Base-by-base conservation (phyloP, 306 rosid species). In the Prunus armeniaca region DNA sequence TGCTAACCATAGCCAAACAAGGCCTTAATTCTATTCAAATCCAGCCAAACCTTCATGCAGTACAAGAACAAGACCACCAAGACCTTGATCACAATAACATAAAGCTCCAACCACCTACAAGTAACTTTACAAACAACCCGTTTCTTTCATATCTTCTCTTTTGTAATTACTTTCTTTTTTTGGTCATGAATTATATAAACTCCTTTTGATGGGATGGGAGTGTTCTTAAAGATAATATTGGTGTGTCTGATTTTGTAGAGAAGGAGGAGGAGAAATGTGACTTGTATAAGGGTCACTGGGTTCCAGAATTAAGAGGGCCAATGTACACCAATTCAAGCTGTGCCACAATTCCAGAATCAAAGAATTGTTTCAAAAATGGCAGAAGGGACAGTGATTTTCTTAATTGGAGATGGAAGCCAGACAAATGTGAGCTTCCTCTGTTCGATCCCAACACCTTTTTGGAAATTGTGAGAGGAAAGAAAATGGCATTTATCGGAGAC, bases 361-460 rank as follows among this genome's bases (percentile, higher is more conserved):
- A 92, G 79, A 89, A 95, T 69, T 95, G 99, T 74, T 92, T 95
- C 80, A 87, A 78, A 45, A 76, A 92, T 1, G 99, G 99, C 7
- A 89, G 99, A 74, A 56, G 3, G 58, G 96, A 95, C 69, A 65
- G 0, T 38, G 92, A 82, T 81, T 95, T 89, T 65, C 87, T 95
- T n/a, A 86, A 89, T 50, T 95, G 99, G 99, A 89, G 80, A 89
- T 92, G 99, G 97, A 92, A 87, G 77, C 97, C 97, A 2, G 62
- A 90, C 0, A 46, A 87, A 7, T 92, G 99, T 11, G 89, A 92
- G 3, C 89, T 95, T 9, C 93, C 89, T 0, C 62, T 81, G 28
- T 92, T 95, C 28, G 87, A 90, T 20, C 78, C 92, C 12, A 87
- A 43, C 50, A 52, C 73, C 1, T 95, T 92, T 55, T 86, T 90